Base-by-base conservation (phyloP, 2,329 filamentous ascomycete genomes). In the Amauroascus verrucosus region DNA sequence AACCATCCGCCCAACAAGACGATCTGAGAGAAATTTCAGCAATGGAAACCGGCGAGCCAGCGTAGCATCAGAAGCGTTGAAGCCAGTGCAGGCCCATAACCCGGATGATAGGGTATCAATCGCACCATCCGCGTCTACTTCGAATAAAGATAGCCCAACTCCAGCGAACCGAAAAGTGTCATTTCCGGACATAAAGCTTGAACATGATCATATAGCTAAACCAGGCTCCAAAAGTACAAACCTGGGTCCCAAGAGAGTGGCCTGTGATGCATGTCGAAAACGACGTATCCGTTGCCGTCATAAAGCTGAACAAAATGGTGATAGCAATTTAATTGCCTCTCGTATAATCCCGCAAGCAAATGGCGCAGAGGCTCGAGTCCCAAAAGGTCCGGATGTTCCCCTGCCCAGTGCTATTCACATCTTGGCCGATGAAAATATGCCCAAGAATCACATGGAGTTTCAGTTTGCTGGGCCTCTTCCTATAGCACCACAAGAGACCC, bases 281-380 rank as follows among this genome's bases (percentile, higher is more conserved):
- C 75, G 80, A 53, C 74, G 80, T 48, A 82, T 83, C 56, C 72
- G 78, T 54, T 83, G 80, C 66, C 80, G 81, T 58, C 80, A 83
- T 67, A 82, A 82, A 62, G 78, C 81, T 55, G 72, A 78, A 53
- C 71, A 67, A 26, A 62, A 57, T 49, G 65, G 67, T 45, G 52
- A 54, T 2, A 4, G 37, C 28, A n/a, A 43, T 16, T 48, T 48
- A 24, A 41, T 28, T 43, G 28, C 38, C 16, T 24, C 14, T 16
- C 9, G 7, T 38, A 30, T 41, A 22, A 30, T 33, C 26, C n/a
- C 37, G 16, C 9, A 43, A 8, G 9, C 46, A 5, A 48, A 48
- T 16, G 44, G 33, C 18, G 13, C 41, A 20, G 40, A 41, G 11
- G 32, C 26, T 14, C 38, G 32, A 28, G 47, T 30, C 26, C 26